Base-by-base conservation (phyloP, 257 asterid species). In the Penstemon davidsonii region DNA sequence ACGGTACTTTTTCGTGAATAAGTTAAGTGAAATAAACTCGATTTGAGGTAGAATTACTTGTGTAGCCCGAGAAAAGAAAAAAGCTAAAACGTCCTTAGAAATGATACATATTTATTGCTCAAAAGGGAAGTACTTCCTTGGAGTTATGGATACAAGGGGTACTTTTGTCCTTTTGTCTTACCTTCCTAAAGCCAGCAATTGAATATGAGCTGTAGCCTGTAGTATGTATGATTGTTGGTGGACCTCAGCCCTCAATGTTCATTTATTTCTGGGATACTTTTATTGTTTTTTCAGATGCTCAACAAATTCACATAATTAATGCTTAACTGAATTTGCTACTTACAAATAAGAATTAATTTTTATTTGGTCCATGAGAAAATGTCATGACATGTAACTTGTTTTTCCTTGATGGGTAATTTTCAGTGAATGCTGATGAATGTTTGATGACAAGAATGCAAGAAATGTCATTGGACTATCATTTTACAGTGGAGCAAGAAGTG, bases 381-480 rank as follows among this genome's bases (percentile, higher is more conserved):
- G 44, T 9, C 9, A 47, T 58, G 38, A 60, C 33, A 40, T 38
- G 51, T 46, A 4, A 33, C 46, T 42, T 6, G 6, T 51, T 55
- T 18, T 36, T 36, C 7, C 37, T 60, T 46, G 56, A 41, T 62
- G 73, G 45, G 60, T 52, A 50, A 59, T 63, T 70, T 76, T 43
- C 86, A 93, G 98, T 90, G 56, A 93, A 93, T 73, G 87, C 96
- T 33, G 86, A 93, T 78, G 99, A 93, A 80, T 93, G 99, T 71
- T 69, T 93, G 83, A 84, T 93, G 99, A 93, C 99, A 43, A 88
- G 99, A 76, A 81, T 93, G 96, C 99, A 93, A 82, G 99, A 93
- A 74, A 93, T 93, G 99, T 93, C 99, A 6, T 80, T 93, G 58
- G 91, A 93, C 75, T 93, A 90, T 80, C 98, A 93, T 76, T 93